Percentiles rank a stretch among this genome's conserved stretches.
phyloP scores from a whole-genome alignment of 768 basidiomycete species.

The Rhizopogon rudus region DNA sequence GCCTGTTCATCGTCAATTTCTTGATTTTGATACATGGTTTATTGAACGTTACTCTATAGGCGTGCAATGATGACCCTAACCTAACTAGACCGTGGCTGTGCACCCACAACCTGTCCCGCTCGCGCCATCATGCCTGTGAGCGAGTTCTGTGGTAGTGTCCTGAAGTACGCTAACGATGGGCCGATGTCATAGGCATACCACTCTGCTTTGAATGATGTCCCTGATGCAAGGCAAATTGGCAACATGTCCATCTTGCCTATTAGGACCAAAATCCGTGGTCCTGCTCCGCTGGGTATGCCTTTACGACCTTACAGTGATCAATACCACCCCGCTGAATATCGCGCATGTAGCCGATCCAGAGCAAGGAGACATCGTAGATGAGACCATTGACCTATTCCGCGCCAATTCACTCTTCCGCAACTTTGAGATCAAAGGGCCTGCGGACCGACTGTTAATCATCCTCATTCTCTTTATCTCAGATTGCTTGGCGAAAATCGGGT shows the following conservation, averaged over 20 bases:
- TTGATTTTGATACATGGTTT: slow-evolving; percentile 22
- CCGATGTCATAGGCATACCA: slow-evolving; percentile 79
- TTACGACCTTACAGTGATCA: slow-evolving; percentile 2
- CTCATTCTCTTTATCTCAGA: slow-evolving; percentile 98
- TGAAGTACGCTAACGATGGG: neutral
- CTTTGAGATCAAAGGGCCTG: slow-evolving; percentile 98
- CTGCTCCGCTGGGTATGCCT: slow-evolving; percentile 71
- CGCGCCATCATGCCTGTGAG: slow-evolving; percentile 47
- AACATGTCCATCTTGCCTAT: slow-evolving; percentile 90
- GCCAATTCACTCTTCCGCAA: slow-evolving; percentile 99
- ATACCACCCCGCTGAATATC: slow-evolving; percentile 9
- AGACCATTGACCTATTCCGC: slow-evolving; percentile 93
- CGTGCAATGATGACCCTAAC: neutral
- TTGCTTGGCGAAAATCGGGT: slow-evolving; percentile 87
- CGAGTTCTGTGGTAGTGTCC: slow-evolving; percentile 7
- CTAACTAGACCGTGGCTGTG: slow-evolving; percentile 12
- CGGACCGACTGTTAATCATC: slow-evolving; percentile 93
- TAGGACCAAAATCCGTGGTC: slow-evolving; percentile 87
- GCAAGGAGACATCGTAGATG: slow-evolving; percentile 88
- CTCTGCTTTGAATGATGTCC: slow-evolving; percentile 84
- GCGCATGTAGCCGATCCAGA: slow-evolving; percentile 62
- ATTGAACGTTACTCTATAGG: too few species aligned
- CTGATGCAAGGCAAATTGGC: slow-evolving; percentile 79
- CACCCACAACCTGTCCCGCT: slow-evolving; percentile 22
- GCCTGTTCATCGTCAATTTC: slow-evolving; percentile 32